Evolutionary conservation across 306 rosid genomes (phyloP), one percentile per base, ranked within the genome.

Genomic region (Coriaria nepalensis): DNA sequence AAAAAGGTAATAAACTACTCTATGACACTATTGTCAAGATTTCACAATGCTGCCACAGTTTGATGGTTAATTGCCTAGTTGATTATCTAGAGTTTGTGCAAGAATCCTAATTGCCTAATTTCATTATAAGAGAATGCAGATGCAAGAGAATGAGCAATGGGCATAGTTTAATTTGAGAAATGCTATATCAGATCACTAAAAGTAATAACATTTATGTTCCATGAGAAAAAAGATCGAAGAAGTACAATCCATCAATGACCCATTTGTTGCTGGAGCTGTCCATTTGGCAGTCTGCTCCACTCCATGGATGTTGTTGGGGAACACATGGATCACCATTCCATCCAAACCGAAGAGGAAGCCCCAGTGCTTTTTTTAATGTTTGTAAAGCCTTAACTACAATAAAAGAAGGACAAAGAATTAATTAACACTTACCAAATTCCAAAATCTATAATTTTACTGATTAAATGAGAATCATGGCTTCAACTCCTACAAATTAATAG

Each of bases 321-420:
- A 82, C 94, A 42, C 98, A 92, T 5, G 96, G 98, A 92, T 92
- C 98, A 40, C 98, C 98, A 37, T 92, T 85, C 98, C 98, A 92
- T 45, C 98, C 96, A 54, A 92, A 68, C 56, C 96, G 82, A 44
- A 73, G 69, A 43, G 98, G 98, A 56, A 92, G 96, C 33, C 80
- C 93, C 81, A 92, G 68, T 39, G 93, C 67, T 66, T 35, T 64
- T 84, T 85, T 92, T 72, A 82, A 59, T 47, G 62, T 49, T 60
- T 69, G 94, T 64, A 85, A 68, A 55, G 93, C 96, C 71, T n/a
- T 61, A 66, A 92, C 98, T 82, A 78, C 57, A 80, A 64, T 51
- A 45, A 63, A 57, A 44, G 20, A 43, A 6, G 10, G 52, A 43
- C 42, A 35, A 44, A 43, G 34, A 8, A 32, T 10, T 20, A 35